Evolutionary conservation across 257 asterid species (phyloP).

Genomic region (Nicotiana noctiflora): DNA sequence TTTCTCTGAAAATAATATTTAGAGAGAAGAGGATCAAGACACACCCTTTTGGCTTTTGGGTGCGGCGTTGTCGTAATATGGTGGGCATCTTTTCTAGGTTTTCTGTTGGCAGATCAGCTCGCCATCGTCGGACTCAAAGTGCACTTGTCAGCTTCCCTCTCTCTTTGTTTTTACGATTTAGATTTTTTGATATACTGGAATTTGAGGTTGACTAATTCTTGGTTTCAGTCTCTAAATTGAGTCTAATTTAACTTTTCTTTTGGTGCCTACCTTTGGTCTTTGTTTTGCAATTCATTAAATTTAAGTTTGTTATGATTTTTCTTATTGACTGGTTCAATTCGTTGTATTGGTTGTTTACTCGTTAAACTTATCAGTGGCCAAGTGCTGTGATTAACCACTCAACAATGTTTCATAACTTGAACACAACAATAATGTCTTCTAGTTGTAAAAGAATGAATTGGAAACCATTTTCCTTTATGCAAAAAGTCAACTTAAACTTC

Average conservation of each 20-base stretch:
- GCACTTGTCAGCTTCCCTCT: slow-evolving; percentile 44
- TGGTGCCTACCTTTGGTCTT: too few species aligned
- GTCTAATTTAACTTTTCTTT: not conserved
- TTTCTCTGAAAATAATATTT: not conserved
- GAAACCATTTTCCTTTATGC: not conserved
- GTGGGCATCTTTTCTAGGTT: slow-evolving; percentile 88
- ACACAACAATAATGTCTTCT: too few species aligned
- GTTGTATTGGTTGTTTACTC: too few species aligned
- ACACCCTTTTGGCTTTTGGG: not conserved
- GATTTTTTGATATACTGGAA: not conserved
- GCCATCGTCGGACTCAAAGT: slow-evolving; percentile 82
- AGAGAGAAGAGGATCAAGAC: not conserved
- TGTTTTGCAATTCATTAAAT: too few species aligned
- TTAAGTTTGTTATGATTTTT: too few species aligned
- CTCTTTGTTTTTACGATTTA: not conserved
- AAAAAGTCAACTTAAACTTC: not conserved
- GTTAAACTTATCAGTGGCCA: too few species aligned
- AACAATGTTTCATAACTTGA: too few species aligned
- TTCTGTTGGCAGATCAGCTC: slow-evolving; percentile 35
- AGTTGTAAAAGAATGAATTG: too few species aligned
- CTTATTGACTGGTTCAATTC: too few species aligned
- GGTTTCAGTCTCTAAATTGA: not conserved
- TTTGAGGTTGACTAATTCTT: not conserved
- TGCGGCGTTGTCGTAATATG: slow-evolving; percentile 27
- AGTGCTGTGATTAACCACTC: too few species aligned